Base-by-base conservation (phyloP, 768 basidiomycete species). In the Rhizopogon rudus region DNA sequence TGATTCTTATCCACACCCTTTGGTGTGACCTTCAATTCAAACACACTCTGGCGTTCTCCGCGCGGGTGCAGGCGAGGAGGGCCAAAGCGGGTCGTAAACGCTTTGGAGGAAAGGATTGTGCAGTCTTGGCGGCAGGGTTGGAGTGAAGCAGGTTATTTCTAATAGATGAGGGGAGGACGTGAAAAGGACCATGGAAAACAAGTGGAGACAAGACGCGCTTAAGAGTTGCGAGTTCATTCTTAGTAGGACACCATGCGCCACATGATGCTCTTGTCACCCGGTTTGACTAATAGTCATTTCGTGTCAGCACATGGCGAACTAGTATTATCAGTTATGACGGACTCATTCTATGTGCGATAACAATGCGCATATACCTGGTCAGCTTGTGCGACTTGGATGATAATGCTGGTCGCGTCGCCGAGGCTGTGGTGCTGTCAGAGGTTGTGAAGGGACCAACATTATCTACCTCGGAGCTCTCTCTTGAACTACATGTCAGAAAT, bases 11-110 rank as follows among this genome's bases (percentile, higher is more conserved):
- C 81, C 8, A 96, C 73, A 0, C 93, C 95, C 65, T 97, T 98
- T 1, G 96, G 95, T 5, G 93, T 91, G 0, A 83, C 84, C 73
- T 97, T 98, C 33, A 97, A 73, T 65, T 93, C 87, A 68, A 95
- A 99, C 2, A 99, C 82, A 63, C 79, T 96, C 64, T 80, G 79
- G 50, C 85, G 72, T 53, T 74, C 71, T 16, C 89, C 87, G 54
- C 86, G 77, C 14, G 81, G 75, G 59, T 81, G 74, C 1, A 82
- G 83, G 50, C 71, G 74, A 0, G 91, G 77, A 51, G 82, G 74
- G 1, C 93, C 96, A 61, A 96, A 98, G 58, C 83, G 74, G 44
- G 78, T 68, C 40, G 88, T 87, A 62, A 99, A 98, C 22, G 77
- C 78, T 0, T 84, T 81, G 0, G 74, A 73, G 1, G 83, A 83